A percentile compares a stretch with the other conserved stretches of the same genome.
Evolutionary conservation across 2,329 filamentous ascomycete species (phyloP).

Genomic region (Colletotrichum sp.): DNA sequence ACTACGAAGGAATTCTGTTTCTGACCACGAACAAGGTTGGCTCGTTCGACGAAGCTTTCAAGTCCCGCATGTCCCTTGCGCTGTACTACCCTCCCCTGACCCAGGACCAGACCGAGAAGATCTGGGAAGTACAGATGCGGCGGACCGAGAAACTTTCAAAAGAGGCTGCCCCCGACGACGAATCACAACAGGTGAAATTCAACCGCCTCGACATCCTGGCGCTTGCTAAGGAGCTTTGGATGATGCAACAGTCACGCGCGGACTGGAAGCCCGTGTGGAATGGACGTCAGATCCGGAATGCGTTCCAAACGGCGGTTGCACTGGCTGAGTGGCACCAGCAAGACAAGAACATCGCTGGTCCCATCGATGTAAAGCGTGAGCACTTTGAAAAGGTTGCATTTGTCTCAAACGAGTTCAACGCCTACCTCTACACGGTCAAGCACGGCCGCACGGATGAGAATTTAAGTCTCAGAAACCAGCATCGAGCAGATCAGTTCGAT

Average conservation of each 20-base stretch:
- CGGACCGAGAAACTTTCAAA: slow-evolving; percentile 22
- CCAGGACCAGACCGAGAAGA: slow-evolving; percentile 43
- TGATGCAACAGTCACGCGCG: not conserved
- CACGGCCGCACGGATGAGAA: too few relatives aligned
- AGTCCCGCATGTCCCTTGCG: slow-evolving; percentile 52
- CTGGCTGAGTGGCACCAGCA: slow-evolving; percentile 41
- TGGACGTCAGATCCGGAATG: slow-evolving; percentile 47
- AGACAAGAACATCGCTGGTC: too few relatives aligned
- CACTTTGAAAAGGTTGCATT: too few relatives aligned
- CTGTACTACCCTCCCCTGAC: slow-evolving; percentile 40
- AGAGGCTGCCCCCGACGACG: slow-evolving; percentile 30
- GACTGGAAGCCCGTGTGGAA: slow-evolving; percentile 38
- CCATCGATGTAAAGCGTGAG: too few relatives aligned
- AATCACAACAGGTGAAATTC: slow-evolving; percentile 36
- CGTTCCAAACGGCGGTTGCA: slow-evolving; percentile 49
- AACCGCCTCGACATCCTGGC: slow-evolving; percentile 38
- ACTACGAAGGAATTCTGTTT: slow-evolving; percentile 55
- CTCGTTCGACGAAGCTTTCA: slow-evolving; percentile 52
- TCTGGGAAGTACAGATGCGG: slow-evolving; percentile 44
- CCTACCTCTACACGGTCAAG: too few relatives aligned
- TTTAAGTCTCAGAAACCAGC: too few relatives aligned
- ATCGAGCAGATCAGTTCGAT: too few relatives aligned
- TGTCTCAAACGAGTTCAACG: too few relatives aligned
- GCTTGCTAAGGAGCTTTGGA: slow-evolving; percentile 5
- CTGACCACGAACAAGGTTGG: slow-evolving; percentile 55